Evolutionary conservation across 2,329 filamentous ascomycete genomes (phyloP).

Genomic region (Fusarium tjaetaba): DNA sequence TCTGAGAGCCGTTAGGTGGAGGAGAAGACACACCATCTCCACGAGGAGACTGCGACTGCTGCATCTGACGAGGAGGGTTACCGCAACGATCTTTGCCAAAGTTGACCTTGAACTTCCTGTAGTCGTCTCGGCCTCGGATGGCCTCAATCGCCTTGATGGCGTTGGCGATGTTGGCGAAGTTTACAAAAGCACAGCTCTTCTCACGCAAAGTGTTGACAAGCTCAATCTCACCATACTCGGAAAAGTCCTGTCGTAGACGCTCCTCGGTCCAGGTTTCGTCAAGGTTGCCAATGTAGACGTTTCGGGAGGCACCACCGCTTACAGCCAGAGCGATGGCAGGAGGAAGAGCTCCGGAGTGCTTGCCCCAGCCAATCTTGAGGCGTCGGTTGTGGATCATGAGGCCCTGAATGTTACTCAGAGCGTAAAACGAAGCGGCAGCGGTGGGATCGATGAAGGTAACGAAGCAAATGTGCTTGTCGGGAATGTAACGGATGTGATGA

Average conservation of each 20-base stretch:
- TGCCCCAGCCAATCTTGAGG: constrained; percentile 98
- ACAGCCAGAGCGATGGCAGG: constrained; percentile 96
- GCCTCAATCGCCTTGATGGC: constrained; percentile 99
- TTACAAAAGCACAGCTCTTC: constrained; percentile 99
- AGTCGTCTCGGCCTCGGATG: constrained; percentile 92
- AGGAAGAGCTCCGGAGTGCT: constrained; percentile 95
- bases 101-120: constrained; percentile 99
- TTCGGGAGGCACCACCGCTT: constrained; percentile 95
- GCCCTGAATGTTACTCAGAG: constrained; percentile 94
- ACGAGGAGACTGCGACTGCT: constrained; percentile 74
- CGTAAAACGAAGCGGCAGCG: constrained; percentile 96
- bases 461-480: constrained; percentile 99
- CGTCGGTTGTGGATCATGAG: constrained; percentile 99
- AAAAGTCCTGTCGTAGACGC: constrained; percentile 93
- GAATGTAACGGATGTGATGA: constrained; percentile 98
- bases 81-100: constrained; percentile 99
- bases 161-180: constrained; percentile 99
- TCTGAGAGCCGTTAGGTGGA: constrained; percentile 68
- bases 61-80: constrained; percentile 90
- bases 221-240: constrained; percentile 97
- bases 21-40: constrained; percentile 69
- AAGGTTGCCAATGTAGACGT: constrained; percentile 97
- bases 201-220: constrained; percentile 95
- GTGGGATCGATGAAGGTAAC: constrained; percentile 99
- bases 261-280: constrained; percentile 99